phyloP scores from a whole-genome alignment of 192 early-diverging fungal species.

The Chytriomyces sp. region DNA sequence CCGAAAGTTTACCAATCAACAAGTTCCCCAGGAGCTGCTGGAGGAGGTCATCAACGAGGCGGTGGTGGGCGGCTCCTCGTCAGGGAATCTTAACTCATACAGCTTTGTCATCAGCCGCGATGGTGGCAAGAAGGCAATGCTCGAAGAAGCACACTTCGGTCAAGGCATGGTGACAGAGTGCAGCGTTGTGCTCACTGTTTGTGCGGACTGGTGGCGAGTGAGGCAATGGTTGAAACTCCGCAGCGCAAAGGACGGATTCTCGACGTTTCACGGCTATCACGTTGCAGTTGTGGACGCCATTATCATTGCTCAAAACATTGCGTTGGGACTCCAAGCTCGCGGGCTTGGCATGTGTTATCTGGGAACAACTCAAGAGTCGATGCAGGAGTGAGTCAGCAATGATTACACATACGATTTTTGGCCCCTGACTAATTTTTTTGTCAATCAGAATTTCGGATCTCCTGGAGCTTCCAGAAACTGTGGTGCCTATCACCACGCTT shows the following conservation, averaged over 20 bases:
- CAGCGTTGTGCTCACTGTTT: conserved; percentile 10
- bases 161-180: conserved; percentile 11
- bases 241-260: conserved; percentile 1
- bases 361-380: conserved; percentile 2
- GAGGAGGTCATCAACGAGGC: neutral
- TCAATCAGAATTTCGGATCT: neutral
- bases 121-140: neutral
- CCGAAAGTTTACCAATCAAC: conserved; percentile 1
- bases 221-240: conserved; percentile 1
- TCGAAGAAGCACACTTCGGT: neutral
- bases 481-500: conserved; percentile 3
- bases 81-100: conserved; percentile 11
- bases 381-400: neutral
- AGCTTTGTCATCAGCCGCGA: neutral
- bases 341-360: conserved; percentile 7
- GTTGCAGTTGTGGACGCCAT: conserved; percentile 12
- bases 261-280: conserved; percentile 8
- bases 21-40: conserved; percentile 4
- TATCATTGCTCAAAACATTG: conserved; percentile 10
- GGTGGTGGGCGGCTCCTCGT: neutral
- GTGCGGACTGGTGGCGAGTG: conserved; percentile 8
- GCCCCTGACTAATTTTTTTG: neutral
- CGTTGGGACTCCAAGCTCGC: neutral
- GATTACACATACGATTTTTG: neutral
- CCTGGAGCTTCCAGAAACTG: neutral